Evolutionary conservation across 495 filamentous ascomycete genomes (phyloP).

Genomic region (Sordaria brevicollis): DNA sequence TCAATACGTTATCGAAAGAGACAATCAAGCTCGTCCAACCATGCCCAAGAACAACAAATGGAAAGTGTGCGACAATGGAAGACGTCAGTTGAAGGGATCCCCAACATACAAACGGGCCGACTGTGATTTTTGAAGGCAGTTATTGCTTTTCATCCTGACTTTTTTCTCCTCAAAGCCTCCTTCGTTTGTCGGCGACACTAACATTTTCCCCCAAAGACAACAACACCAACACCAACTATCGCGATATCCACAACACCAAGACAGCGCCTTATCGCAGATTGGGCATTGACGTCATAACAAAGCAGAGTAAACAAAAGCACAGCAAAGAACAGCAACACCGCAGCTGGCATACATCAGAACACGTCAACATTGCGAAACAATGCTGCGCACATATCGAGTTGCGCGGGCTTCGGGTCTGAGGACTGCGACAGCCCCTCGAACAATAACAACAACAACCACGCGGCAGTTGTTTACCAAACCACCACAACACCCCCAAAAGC

Average conservation of each 20-base stretch:
- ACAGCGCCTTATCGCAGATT: neutral
- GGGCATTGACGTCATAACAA: constrained; percentile 4
- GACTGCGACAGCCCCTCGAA: neutral
- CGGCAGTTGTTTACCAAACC: neutral
- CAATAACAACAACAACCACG: neutral
- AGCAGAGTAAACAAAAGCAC: neutral
- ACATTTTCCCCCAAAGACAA: neutral
- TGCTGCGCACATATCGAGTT: constrained; percentile 5
- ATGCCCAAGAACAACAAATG: neutral
- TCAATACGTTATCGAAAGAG: neutral
- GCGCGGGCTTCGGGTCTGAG: neutral
- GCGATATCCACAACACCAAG: neutral
- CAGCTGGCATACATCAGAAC: no score
- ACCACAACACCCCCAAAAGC: neutral
- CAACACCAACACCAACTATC: neutral
- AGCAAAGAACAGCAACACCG: neutral
- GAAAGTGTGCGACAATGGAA: neutral
- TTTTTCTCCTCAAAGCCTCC: neutral
- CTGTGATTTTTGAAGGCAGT: neutral
- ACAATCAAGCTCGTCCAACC: neutral
- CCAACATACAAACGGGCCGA: neutral
- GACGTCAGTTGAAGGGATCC: neutral
- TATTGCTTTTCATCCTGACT: neutral
- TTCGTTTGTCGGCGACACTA: neutral
- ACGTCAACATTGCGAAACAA: neutral